Evolutionary conservation across 1,139 yeast genomes (phyloP).

Genomic region (Candida sanyaensis): DNA sequence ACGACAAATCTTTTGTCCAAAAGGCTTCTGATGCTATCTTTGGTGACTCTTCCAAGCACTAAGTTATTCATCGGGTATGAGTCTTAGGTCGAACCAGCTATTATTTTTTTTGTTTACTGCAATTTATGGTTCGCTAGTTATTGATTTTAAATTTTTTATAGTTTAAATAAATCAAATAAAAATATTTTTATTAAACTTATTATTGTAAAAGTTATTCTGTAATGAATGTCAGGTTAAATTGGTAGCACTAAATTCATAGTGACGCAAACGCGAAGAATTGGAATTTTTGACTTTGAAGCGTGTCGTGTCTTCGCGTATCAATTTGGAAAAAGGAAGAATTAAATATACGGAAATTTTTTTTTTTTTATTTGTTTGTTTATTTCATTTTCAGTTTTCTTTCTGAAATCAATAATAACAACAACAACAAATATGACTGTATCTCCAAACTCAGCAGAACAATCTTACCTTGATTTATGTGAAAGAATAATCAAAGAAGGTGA

Average conservation of each 20-base stretch:
- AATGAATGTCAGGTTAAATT: too few species aligned
- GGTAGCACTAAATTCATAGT: too few species aligned
- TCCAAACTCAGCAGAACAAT: slow-evolving; percentile 64
- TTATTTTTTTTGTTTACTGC: too few species aligned
- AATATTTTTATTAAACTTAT: too few species aligned
- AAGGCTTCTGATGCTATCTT: slow-evolving; percentile 43
- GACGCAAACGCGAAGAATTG: too few species aligned
- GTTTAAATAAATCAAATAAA: too few species aligned
- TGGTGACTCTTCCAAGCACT: slow-evolving; percentile 21
- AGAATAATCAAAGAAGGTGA: slow-evolving; percentile 84
- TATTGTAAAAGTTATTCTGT: too few species aligned
- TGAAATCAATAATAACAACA: neutral
- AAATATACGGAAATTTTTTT: neutral
- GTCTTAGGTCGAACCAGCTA: neutral
- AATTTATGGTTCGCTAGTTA: too few species aligned
- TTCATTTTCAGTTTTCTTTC: neutral
- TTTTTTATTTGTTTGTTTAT: neutral
- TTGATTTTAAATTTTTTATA: too few species aligned
- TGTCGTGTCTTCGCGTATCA: neutral
- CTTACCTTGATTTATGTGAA: slow-evolving; percentile 79
- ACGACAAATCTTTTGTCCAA: slow-evolving; percentile 42
- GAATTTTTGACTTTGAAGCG: too few species aligned
- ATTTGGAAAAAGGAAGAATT: neutral
- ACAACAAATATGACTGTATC: slow-evolving; percentile 25
- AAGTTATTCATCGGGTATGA: slow-evolving; percentile 1